Percentiles rank a stretch among this genome's conserved stretches.
Evolutionary conservation across 2,329 filamentous ascomycete genomes (phyloP).

Genomic region (Fusarium nurragi): DNA sequence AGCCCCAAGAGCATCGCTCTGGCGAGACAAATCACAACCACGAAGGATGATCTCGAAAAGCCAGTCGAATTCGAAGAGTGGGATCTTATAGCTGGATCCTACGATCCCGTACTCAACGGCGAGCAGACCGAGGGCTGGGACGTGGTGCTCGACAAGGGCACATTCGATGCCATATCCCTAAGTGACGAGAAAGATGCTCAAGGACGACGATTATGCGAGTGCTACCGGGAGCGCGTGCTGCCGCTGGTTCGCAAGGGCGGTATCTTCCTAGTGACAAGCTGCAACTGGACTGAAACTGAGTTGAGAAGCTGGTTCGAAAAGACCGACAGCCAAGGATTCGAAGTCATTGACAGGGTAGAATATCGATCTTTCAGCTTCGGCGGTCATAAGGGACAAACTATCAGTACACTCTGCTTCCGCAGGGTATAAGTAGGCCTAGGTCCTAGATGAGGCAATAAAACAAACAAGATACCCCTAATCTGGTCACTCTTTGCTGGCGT

Average conservation of each 20-base stretch:
- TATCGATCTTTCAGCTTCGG: slow-evolving; percentile 93
- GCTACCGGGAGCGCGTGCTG: slow-evolving; percentile 76
- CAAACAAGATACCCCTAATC: slow-evolving; percentile 23
- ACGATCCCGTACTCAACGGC: slow-evolving; percentile 48
- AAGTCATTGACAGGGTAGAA: slow-evolving; percentile 73
- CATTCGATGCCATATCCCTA: slow-evolving; percentile 94
- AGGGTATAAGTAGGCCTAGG: slow-evolving; percentile 45
- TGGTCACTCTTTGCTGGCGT: slow-evolving; percentile 9
- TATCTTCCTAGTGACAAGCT: slow-evolving; percentile 88
- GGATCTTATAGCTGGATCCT: slow-evolving; percentile 66
- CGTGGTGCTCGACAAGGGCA: slow-evolving; percentile 96
- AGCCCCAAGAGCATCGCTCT: slow-evolving; percentile 78
- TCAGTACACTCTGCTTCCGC: slow-evolving; percentile 85
- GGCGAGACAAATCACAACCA: slow-evolving; percentile 69
- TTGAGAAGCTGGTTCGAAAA: slow-evolving; percentile 79
- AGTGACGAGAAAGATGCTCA: slow-evolving; percentile 62
- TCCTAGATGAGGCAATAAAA: neutral
- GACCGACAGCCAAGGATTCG: slow-evolving; percentile 55
- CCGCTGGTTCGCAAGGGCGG: slow-evolving; percentile 75
- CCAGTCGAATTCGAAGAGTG: slow-evolving; percentile 63
- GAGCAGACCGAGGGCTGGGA: slow-evolving; percentile 72
- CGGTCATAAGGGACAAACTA: slow-evolving; percentile 85
- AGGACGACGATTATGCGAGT: slow-evolving; percentile 74
- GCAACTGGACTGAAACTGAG: slow-evolving; percentile 97
- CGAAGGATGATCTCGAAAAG: slow-evolving; percentile 32